Evolutionary conservation across 1,284 basidiomycete genomes (phyloP).

Genomic region (Caloboletus firmus): DNA sequence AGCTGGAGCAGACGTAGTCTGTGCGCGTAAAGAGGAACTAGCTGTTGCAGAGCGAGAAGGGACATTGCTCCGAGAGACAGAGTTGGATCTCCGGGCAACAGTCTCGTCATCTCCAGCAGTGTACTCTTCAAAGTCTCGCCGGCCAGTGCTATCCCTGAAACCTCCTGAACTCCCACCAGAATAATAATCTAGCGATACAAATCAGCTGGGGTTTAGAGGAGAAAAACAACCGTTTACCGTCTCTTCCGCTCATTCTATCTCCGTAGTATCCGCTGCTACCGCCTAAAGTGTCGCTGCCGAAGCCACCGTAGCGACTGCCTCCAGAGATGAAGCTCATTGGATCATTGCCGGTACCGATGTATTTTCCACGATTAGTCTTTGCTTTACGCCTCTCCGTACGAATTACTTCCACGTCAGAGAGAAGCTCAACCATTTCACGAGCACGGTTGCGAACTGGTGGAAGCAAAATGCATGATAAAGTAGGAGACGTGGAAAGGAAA

Average conservation of each 20-base stretch:
- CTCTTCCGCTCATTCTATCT: constrained; percentile 42
- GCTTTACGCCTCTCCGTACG: constrained; percentile 90
- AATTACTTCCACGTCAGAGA: constrained; percentile 91
- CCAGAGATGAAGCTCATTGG: constrained; percentile 62
- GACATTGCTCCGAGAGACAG: constrained; percentile 29
- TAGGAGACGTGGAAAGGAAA: background rate
- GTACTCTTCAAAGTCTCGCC: constrained; percentile 85
- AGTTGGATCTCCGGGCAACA: constrained; percentile 41
- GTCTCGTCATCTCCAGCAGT: constrained; percentile 94
- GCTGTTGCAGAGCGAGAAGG: constrained; percentile 21
- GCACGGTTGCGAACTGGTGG: constrained; percentile 89
- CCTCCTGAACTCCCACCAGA: constrained; percentile 50
- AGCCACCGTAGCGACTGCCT: constrained; percentile 74
- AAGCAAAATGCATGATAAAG: background rate
- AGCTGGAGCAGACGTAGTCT: constrained; percentile 43
- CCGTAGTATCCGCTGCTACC: constrained; percentile 45
- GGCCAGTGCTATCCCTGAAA: constrained; percentile 58
- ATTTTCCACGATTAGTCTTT: constrained; percentile 91
- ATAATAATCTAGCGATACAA: constrained; percentile 36
- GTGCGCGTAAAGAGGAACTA: constrained; percentile 23
- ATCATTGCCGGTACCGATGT: constrained; percentile 84
- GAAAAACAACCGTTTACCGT: constrained; percentile 31
- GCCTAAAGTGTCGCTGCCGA: constrained; percentile 67
- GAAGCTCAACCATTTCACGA: constrained; percentile 86
- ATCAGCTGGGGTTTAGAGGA: constrained; percentile 15